Evolutionary conservation across 495 filamentous ascomycete species (phyloP).

Genomic region (Lophium mytilinum): DNA sequence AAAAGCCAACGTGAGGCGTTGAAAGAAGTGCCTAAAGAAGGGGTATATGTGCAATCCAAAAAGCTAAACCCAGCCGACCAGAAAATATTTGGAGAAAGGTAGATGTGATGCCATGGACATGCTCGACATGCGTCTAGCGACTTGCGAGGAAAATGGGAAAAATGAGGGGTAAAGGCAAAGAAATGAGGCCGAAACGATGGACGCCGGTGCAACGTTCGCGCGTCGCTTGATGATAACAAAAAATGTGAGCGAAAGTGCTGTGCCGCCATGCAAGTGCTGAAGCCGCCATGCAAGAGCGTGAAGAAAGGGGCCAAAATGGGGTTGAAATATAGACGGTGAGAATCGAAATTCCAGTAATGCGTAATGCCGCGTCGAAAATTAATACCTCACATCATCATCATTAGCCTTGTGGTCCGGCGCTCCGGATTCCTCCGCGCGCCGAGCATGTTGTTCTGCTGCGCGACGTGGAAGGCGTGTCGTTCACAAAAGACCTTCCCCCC

Average conservation of each 20-base stretch:
- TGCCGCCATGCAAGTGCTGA: too few relatives aligned
- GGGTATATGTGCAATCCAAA: slow-evolving; percentile 3
- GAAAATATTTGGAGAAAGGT: too few relatives aligned
- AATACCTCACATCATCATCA: slow-evolving; percentile 56
- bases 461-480: slow-evolving; percentile 64
- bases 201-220: neutral
- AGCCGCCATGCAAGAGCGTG: too few relatives aligned
- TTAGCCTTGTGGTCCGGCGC: slow-evolving; percentile 74
- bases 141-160: neutral
- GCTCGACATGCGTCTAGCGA: neutral
- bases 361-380: too few relatives aligned
- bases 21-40: slow-evolving; percentile 1
- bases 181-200: neutral
- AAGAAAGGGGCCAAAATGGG: neutral
- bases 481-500: slow-evolving; percentile 70
- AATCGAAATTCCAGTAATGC: too few relatives aligned
- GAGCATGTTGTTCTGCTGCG: slow-evolving; percentile 38
- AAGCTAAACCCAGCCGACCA: neutral
- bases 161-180: neutral
- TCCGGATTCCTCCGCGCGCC: slow-evolving; percentile 44
- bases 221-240: too few relatives aligned
- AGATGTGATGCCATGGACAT: neutral
- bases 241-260: too few relatives aligned
- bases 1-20: neutral
- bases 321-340: too few relatives aligned